Evolutionary conservation across 75 land plant species (phyloP).

Genomic region (Sequoiadendron giganteum): DNA sequence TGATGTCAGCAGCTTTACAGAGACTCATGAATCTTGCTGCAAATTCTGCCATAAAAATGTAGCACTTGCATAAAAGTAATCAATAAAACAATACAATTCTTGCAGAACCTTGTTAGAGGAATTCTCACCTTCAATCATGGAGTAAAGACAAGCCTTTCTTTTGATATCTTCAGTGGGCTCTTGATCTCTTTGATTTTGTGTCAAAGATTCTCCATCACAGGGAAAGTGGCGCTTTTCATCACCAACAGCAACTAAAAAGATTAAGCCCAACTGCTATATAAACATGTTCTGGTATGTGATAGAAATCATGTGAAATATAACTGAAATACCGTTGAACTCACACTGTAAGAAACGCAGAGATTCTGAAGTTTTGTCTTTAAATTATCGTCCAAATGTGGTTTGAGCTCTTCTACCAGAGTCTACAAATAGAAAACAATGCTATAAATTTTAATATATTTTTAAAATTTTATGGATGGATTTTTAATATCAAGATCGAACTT

Average conservation of each 20-base stretch:
- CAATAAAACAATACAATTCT: background rate
- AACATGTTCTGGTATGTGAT: background rate
- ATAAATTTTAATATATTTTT: background rate
- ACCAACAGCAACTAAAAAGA: background rate
- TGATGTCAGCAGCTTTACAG: conserved; percentile 14
- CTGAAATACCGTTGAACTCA: background rate
- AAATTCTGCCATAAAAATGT: conserved; percentile 27
- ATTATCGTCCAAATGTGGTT: conserved; percentile 14
- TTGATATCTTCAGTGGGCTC: background rate
- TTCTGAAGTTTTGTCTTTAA: conserved; percentile 12
- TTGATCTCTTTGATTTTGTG: conserved; percentile 2
- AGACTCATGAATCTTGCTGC: conserved; percentile 47
- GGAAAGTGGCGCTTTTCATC: background rate
- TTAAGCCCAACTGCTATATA: background rate
- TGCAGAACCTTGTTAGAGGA: background rate
- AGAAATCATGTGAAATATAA: background rate
- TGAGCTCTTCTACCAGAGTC: conserved; percentile 34
- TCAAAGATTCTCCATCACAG: conserved; percentile 11
- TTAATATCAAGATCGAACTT: too few relatives aligned
- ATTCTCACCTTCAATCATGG: conserved; percentile 38
- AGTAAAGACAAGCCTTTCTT: conserved; percentile 7
- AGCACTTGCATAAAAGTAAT: background rate
- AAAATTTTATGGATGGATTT: too few relatives aligned
- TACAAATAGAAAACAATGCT: conserved; percentile 9
- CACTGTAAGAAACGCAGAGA: conserved; percentile 24